Percentiles rank a stretch among this genome's conserved stretches.
Conservation (phyloP, 352 stramenopile species). For the Bremia lactucae region DNA sequence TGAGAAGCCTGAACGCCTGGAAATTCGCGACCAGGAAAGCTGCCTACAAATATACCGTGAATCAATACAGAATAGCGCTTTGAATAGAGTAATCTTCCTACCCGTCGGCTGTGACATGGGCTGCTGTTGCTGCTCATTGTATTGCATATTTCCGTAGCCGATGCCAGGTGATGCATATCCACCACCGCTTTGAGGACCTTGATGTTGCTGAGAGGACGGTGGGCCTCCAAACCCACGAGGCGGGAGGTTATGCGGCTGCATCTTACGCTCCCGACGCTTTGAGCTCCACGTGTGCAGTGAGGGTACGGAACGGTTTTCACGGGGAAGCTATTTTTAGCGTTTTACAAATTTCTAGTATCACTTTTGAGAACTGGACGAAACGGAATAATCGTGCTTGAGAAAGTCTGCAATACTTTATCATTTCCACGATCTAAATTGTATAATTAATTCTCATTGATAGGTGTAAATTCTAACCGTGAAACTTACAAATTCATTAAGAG, state of each 20-base stretch:
- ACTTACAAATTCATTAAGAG: too few species aligned
- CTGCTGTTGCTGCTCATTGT: slow-evolving; percentile 21
- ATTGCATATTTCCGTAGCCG: slow-evolving; percentile 17
- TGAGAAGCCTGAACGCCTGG: slow-evolving; percentile 17
- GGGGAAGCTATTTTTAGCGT: too few species aligned
- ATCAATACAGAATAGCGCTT: neutral
- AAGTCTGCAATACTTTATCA: too few species aligned
- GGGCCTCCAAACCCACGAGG: slow-evolving; percentile 24
- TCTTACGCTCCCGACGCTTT: slow-evolving; percentile 9
- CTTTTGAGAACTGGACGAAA: too few species aligned
- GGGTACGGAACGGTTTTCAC: slow-evolving; percentile 3
- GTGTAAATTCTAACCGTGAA: too few species aligned
- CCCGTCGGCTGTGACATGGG: slow-evolving; percentile 26
- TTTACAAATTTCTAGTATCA: too few species aligned
- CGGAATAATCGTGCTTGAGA: too few species aligned
- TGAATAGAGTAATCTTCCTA: slow-evolving; percentile 1
- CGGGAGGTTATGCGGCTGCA: slow-evolving; percentile 37
- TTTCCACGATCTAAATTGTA: too few species aligned
- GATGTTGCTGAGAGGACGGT: slow-evolving; percentile 17
- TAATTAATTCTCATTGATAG: too few species aligned
- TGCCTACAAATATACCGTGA: slow-evolving; percentile 1
- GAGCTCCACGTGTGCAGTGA: slow-evolving; percentile 19
- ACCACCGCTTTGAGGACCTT: slow-evolving; percentile 20
- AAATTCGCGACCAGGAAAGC: slow-evolving; percentile 12
- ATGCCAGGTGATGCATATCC: slow-evolving; percentile 8